Evolutionary conservation across 1,139 yeast genomes (phyloP).

Genomic region (Saccharomyces hybrid): DNA sequence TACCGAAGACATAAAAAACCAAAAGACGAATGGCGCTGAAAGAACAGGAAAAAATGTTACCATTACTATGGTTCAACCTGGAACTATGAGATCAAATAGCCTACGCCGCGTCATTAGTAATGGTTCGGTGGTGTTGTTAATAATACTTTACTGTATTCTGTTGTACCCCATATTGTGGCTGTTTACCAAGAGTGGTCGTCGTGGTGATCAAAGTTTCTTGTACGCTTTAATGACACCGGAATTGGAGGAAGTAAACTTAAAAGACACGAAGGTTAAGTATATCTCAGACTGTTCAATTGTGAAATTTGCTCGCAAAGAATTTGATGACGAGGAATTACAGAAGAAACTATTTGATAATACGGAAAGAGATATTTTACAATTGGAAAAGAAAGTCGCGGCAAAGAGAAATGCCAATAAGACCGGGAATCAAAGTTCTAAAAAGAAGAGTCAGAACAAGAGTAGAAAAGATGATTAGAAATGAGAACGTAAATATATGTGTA

Average conservation of each 20-base stretch:
- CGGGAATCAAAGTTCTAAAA: slow-evolving; percentile 28
- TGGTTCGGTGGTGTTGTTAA: slow-evolving; percentile 67
- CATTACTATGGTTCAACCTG: slow-evolving; percentile 82
- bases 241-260: slow-evolving; percentile 35
- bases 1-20: slow-evolving; percentile 34
- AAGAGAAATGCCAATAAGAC: slow-evolving; percentile 43
- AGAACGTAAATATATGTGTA: background rate
- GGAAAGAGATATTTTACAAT: slow-evolving; percentile 43
- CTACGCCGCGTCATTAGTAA: slow-evolving; percentile 70
- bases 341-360: slow-evolving; percentile 56
- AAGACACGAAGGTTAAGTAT: slow-evolving; percentile 55
- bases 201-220: slow-evolving; percentile 74
- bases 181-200: slow-evolving; percentile 60
- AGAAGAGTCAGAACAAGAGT: slow-evolving; percentile 25
- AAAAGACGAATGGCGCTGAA: slow-evolving; percentile 38
- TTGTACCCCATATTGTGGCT: slow-evolving; percentile 80
- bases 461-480: background rate
- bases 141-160: slow-evolving; percentile 49
- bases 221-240: slow-evolving; percentile 71
- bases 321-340: slow-evolving; percentile 55
- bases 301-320: slow-evolving; percentile 54
- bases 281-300: slow-evolving; percentile 65
- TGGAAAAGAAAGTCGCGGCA: slow-evolving; percentile 68
- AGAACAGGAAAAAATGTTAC: slow-evolving; percentile 67
- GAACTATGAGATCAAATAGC: slow-evolving; percentile 80